Conservation (phyloP, 257 asterid genomes). For the Mentha longifolia region DNA sequence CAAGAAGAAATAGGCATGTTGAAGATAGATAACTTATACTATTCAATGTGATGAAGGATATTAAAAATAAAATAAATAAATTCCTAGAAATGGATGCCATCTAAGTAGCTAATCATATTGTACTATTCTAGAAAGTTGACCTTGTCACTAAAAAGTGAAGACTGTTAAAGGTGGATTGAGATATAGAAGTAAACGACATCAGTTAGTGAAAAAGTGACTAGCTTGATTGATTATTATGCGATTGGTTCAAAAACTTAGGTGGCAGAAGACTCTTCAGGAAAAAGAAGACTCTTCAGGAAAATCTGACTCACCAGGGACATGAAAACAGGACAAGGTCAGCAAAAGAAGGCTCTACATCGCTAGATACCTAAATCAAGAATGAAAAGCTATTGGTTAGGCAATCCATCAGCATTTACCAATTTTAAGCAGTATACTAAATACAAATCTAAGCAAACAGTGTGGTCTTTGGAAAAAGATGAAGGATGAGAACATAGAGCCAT, state of each 20-base stretch:
- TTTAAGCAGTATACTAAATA: conserved; percentile 26
- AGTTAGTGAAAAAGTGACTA: conserved; percentile 13
- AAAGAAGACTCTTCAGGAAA: too few relatives aligned
- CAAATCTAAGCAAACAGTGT: conserved; percentile 9
- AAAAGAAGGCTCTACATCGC: conserved; percentile 71
- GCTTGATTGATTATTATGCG: conserved; percentile 24
- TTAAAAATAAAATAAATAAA: conserved; percentile 13
- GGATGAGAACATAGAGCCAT: conserved; percentile 10
- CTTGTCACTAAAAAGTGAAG: conserved; percentile 6
- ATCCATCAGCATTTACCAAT: conserved; percentile 34
- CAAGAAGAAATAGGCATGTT: conserved; percentile 36
- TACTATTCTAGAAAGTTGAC: conserved; percentile 30
- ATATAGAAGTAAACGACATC: conserved; percentile 14
- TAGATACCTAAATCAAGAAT: conserved; percentile 94
- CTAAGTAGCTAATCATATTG: conserved; percentile 3
- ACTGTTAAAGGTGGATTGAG: conserved; percentile 11
- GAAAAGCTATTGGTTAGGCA: conserved; percentile 67
- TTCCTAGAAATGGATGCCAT: conserved; percentile 4
- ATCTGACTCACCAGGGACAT: conserved; percentile 74
- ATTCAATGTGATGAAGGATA: conserved; percentile 28
- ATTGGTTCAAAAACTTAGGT: conserved; percentile 27
- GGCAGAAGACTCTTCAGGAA: conserved; percentile 28
- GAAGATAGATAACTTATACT: conserved; percentile 31
- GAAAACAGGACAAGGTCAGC: conserved; percentile 62
- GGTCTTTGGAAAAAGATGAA: conserved; percentile 26